Evolutionary conservation across 169 alveolate species (phyloP).

Genomic region (Cryptosporidium sp.): DNA sequence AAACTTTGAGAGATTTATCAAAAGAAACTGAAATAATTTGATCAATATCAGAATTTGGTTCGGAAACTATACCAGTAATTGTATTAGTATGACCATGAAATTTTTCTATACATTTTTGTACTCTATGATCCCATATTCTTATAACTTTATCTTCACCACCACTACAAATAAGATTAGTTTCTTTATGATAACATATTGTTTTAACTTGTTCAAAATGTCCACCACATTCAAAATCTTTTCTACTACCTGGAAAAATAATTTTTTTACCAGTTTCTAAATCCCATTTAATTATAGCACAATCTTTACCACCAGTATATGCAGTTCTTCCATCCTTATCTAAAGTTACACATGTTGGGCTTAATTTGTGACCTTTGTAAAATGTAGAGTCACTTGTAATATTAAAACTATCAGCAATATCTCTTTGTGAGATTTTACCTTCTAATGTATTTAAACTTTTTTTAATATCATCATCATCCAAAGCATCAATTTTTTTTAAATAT

Average conservation of each 20-base stretch:
- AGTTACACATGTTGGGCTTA: conserved; percentile 80
- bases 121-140: conserved; percentile 80
- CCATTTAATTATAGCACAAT: conserved; percentile 80
- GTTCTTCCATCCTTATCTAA: conserved; percentile 59
- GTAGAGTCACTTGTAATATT: neutral
- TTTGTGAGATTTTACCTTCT: conserved; percentile 27
- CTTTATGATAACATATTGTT: conserved; percentile 59
- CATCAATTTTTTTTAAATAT: conserved; percentile 36
- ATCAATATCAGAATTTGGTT: conserved; percentile 69
- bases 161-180: conserved; percentile 76
- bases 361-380: conserved; percentile 80
- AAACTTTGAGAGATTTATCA: conserved; percentile 78
- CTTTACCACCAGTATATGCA: conserved; percentile 82
- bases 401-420: conserved; percentile 39
- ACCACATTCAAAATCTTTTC: conserved; percentile 67
- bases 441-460: neutral
- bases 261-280: conserved; percentile 77
- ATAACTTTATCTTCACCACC: conserved; percentile 80
- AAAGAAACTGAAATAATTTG: conserved; percentile 75
- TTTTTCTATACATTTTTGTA: conserved; percentile 46
- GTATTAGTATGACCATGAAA: conserved; percentile 79
- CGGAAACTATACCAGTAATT: conserved; percentile 76
- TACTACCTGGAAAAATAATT: conserved; percentile 60
- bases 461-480: conserved; percentile 2
- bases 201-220: conserved; percentile 77